Percentiles rank a stretch among this genome's conserved stretches.
phyloP scores from a whole-genome alignment of 306 rosid species.

The Cucurbita maxima region DNA sequence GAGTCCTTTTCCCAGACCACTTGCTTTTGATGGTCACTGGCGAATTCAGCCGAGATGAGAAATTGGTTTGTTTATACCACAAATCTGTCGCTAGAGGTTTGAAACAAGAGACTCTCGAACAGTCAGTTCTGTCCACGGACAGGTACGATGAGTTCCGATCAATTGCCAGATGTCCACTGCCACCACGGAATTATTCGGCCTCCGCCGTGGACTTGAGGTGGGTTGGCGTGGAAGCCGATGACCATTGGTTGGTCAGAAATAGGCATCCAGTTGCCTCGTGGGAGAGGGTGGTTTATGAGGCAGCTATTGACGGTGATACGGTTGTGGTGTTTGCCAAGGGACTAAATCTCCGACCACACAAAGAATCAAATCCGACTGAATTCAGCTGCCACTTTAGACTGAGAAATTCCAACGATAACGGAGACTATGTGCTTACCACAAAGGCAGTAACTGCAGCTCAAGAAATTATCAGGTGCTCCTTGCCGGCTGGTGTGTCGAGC shows the following conservation, averaged over 20 bases:
- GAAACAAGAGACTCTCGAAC: slow-evolving; percentile 10
- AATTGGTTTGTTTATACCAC: slow-evolving; percentile 51
- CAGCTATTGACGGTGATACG: slow-evolving; percentile 51
- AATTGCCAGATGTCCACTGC: slow-evolving; percentile 59
- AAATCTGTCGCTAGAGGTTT: slow-evolving; percentile 12
- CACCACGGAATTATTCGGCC: slow-evolving; percentile 23
- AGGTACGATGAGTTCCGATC: slow-evolving; percentile 48
- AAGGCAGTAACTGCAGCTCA: slow-evolving; percentile 66
- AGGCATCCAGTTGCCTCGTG: slow-evolving; percentile 30
- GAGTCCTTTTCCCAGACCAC: slow-evolving; percentile 60
- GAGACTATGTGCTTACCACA: slow-evolving; percentile 24
- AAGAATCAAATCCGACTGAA: slow-evolving; percentile 53
- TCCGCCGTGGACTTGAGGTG: slow-evolving; percentile 36
- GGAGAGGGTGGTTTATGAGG: slow-evolving; percentile 73
- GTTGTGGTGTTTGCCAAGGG: slow-evolving; percentile 77
- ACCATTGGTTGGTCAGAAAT: slow-evolving; percentile 12
- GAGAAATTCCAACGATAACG: slow-evolving; percentile 13
- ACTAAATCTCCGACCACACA: slow-evolving; percentile 67
- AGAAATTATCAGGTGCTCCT: slow-evolving; percentile 64
- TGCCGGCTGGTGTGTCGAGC: slow-evolving; percentile 37
- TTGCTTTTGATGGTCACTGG: slow-evolving; percentile 30
- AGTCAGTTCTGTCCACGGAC: slow-evolving; percentile 41
- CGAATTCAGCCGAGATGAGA: neutral
- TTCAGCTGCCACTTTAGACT: slow-evolving; percentile 58
- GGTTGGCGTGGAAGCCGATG: slow-evolving; percentile 20